These are phyloP conservation scores for Xylaria sp. DNA, from an alignment of 2,329 filamentous ascomycete species.

Conservation along the genomic window DNA sequence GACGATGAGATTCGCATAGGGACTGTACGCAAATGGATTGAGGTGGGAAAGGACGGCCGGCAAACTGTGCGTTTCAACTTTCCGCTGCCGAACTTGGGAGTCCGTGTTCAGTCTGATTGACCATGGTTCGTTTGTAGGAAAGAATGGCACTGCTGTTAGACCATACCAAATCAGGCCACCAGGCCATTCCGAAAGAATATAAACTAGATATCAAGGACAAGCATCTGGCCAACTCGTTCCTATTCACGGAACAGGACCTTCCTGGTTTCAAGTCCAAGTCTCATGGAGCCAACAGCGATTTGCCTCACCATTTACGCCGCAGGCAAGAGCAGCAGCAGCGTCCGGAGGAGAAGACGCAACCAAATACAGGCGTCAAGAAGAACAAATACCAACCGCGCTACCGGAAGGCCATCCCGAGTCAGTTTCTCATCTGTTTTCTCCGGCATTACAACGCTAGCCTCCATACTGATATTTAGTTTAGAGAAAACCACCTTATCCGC, in stretches of 20 bases:
- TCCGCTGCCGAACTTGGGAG: constrained; percentile 39
- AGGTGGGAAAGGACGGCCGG: constrained; percentile 62
- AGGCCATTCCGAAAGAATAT: constrained; percentile 87
- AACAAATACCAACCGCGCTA: constrained; percentile 69
- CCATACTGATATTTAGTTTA: constrained; percentile 49
- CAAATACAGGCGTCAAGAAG: constrained; percentile 59
- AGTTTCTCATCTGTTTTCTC: constrained; percentile 54
- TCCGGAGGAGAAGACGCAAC: constrained; percentile 59
- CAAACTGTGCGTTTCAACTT: constrained; percentile 45
- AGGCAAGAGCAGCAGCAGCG: constrained; percentile 54
- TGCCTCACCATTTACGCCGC: constrained; percentile 66
- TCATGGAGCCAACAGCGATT: constrained; percentile 68
- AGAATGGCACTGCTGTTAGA: constrained; percentile 75
- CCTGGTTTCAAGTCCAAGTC: constrained; percentile 76
- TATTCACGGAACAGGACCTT: constrained; percentile 94
- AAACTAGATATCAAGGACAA: constrained; percentile 74
- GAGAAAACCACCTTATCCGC: constrained; percentile 83
- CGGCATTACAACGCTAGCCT: neutral
- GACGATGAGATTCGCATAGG: constrained; percentile 86
- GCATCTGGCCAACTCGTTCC: constrained; percentile 83
- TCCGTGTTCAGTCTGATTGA: constrained; percentile 32
- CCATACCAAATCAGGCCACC: constrained; percentile 72
- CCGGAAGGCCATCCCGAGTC: constrained; percentile 80
- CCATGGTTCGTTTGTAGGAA: constrained; percentile 43
- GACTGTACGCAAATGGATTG: constrained; percentile 72